Conservation (phyloP, 2,329 filamentous ascomycete genomes). For the Chrysosporium queenslandicum region DNA sequence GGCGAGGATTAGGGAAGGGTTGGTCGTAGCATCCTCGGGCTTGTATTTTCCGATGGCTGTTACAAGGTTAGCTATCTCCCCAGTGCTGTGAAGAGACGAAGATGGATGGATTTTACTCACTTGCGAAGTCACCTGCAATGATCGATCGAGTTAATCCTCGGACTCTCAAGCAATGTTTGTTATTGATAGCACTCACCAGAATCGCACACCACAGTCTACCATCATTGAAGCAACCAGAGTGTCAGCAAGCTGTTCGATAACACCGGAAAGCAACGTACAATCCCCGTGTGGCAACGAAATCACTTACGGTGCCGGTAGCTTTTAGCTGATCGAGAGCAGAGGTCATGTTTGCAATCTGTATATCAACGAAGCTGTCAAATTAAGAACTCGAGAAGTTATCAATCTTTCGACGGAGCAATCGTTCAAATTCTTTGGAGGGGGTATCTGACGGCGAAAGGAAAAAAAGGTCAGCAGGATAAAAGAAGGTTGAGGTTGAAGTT, state of each 20-base stretch:
- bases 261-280: constrained; percentile 10
- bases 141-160: constrained; percentile 16
- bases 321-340: constrained; percentile 94
- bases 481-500: not conserved
- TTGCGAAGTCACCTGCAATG: constrained; percentile 53
- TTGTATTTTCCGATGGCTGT: constrained; percentile 98
- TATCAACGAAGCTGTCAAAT: not conserved
- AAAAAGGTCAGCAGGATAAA: not conserved
- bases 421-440: not conserved
- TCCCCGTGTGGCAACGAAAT: constrained; percentile 15
- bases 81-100: not conserved
- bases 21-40: constrained; percentile 99
- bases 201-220: constrained; percentile 86
- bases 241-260: constrained; percentile 1
- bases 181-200: constrained; percentile 56
- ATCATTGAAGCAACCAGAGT: not conserved
- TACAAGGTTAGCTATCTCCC: constrained; percentile 23
- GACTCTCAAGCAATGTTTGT: not conserved
- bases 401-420: not conserved
- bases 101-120: too few species aligned
- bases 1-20: constrained; percentile 95
- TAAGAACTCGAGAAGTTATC: not conserved
- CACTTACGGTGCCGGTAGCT: constrained; percentile 84
- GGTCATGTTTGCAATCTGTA: constrained; percentile 50
- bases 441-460: constrained; percentile 2